Evolutionary conservation across 352 stramenopile species (phyloP).

Genomic region (Pythium periplocum): DNA sequence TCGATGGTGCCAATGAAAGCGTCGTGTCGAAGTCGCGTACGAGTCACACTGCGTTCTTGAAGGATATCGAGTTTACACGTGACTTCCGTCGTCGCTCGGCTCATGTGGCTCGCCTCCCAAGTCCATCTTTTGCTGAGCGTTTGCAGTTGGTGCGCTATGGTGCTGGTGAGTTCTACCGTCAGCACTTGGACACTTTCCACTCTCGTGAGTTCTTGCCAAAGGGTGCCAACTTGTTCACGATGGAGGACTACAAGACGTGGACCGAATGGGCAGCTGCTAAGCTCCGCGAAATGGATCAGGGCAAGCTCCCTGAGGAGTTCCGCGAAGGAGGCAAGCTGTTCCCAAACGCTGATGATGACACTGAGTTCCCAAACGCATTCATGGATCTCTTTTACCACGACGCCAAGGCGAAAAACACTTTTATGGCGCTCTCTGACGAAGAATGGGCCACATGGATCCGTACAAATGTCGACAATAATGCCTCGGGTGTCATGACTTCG

Average conservation of each 20-base stretch:
- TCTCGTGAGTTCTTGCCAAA: conserved; percentile 67
- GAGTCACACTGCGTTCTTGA: conserved; percentile 78
- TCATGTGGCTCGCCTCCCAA: conserved; percentile 57
- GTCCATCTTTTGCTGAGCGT: conserved; percentile 56
- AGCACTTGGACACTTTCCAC: conserved; percentile 82
- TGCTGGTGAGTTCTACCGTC: conserved; percentile 76
- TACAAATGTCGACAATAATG: conserved; percentile 53
- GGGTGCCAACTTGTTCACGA: conserved; percentile 21
- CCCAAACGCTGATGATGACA: conserved; percentile 42
- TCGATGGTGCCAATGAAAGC: conserved; percentile 58
- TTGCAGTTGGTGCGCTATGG: conserved; percentile 77
- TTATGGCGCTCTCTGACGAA: conserved; percentile 48
- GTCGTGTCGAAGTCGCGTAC: conserved; percentile 62
- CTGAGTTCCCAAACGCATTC: conserved; percentile 56
- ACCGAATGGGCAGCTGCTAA: conserved; percentile 50
- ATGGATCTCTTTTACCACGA: conserved; percentile 54
- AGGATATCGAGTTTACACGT: conserved; percentile 57
- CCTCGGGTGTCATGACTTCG: conserved; percentile 29
- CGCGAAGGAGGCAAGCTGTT: conserved; percentile 52
- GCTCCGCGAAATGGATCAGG: conserved; percentile 34
- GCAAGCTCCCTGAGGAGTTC: conserved; percentile 48
- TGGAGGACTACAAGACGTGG: conserved; percentile 69
- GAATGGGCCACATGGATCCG: conserved; percentile 55
- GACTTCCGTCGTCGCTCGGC: conserved; percentile 67
- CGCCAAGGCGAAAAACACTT: conserved; percentile 50